These are phyloP conservation scores for Scedosporium aurantiacum DNA, from an alignment of 2,329 filamentous ascomycete genomes.

Conservation along the genomic window DNA sequence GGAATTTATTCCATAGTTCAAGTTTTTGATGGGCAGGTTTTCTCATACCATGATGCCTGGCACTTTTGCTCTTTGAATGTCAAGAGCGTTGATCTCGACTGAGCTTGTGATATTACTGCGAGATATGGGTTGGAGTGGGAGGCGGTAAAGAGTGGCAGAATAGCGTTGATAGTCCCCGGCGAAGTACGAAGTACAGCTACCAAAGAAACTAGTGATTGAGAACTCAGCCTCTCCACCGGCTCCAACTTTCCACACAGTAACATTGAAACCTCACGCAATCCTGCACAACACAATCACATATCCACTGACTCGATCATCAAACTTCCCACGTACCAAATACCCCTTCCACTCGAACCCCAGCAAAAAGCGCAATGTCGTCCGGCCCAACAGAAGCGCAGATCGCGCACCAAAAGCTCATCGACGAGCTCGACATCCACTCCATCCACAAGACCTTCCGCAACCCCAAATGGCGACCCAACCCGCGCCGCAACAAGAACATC, in stretches of 20 bases:
- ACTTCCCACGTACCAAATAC: background rate
- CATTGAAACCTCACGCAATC: too few relatives aligned
- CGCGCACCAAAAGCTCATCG: constrained; percentile 75
- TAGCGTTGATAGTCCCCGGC: background rate
- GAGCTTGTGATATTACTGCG: background rate
- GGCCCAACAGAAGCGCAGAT: constrained; percentile 63
- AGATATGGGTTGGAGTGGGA: background rate
- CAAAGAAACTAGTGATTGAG: background rate
- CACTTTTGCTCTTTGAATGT: background rate
- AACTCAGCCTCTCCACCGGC: too few relatives aligned
- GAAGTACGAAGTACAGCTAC: background rate
- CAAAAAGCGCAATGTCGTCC: constrained; percentile 33
- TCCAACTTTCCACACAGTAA: background rate
- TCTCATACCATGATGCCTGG: constrained; percentile 4
- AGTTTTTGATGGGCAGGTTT: background rate
- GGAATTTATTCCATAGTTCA: background rate
- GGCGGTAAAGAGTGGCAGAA: constrained; percentile 11
- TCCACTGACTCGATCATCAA: too few relatives aligned
- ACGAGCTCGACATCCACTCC: constrained; percentile 81
- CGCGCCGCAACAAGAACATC: constrained; percentile 97
- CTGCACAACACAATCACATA: too few relatives aligned
- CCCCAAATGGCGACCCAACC: constrained; percentile 78
- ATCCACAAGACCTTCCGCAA: constrained; percentile 86
- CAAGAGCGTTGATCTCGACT: background rate
- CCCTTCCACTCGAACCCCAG: background rate